phyloP scores from a whole-genome alignment of 202 grass and related monocot genomes.

The Digitaria exilis region DNA sequence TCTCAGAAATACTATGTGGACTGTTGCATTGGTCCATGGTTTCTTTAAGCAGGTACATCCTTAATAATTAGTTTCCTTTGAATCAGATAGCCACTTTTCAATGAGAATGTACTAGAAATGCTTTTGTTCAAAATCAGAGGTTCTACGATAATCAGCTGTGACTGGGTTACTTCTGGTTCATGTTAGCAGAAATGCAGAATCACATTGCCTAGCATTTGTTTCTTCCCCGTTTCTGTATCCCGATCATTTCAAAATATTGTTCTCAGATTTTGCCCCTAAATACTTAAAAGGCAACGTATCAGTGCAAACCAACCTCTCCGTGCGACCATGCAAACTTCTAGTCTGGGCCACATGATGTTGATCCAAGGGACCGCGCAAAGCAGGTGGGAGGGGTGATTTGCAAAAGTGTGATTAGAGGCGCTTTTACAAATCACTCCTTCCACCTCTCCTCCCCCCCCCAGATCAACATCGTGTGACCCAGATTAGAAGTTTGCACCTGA shows the following conservation, averaged over 20 bases:
- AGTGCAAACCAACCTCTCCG: no score
- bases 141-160: background rate
- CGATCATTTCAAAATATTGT: background rate
- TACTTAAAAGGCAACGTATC: no score
- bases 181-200: conserved; percentile 21
- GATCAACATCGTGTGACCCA: no score
- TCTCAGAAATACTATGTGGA: conserved; percentile 67
- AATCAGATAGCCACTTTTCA: conserved; percentile 23
- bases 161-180: background rate
- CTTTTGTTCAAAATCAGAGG: background rate
- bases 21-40: conserved; percentile 76
- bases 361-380: no score
- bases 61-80: conserved; percentile 4
- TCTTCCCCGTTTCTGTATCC: background rate
- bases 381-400: no score
- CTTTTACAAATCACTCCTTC: no score
- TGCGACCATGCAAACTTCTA: no score
- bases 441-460: no score
- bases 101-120: conserved; percentile 20
- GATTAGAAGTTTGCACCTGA: no score
- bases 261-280: conserved; percentile 17
- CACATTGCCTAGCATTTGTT: background rate
- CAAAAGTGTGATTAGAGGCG: no score
- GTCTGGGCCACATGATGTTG: no score
- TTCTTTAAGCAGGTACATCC: conserved; percentile 81